These are phyloP conservation scores for Talaromyces funiculosus DNA, from an alignment of 2,329 filamentous ascomycete species.

Conservation along the genomic window DNA sequence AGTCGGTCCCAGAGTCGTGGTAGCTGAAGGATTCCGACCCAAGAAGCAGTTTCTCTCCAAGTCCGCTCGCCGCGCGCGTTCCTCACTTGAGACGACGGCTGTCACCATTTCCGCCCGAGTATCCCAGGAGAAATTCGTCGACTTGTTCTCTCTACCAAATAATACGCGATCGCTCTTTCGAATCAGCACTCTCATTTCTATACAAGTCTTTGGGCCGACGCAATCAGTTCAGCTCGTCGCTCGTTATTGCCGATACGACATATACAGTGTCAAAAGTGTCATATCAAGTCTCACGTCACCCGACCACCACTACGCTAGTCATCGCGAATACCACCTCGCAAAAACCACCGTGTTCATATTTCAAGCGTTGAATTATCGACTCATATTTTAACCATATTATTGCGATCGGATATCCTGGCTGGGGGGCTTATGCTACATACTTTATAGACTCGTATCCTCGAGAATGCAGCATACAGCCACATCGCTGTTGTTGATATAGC, in stretches of 20 bases:
- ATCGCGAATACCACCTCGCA: slow-evolving; percentile 6
- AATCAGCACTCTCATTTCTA: neutral
- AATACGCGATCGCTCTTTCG: neutral
- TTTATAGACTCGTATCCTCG: neutral
- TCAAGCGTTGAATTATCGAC: neutral
- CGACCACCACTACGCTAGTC: slow-evolving; percentile 10
- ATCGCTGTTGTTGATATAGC: neutral
- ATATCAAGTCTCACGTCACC: neutral
- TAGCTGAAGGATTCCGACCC: neutral
- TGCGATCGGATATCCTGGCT: neutral
- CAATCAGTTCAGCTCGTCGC: neutral
- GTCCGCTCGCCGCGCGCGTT: neutral
- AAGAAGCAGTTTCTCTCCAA: neutral
- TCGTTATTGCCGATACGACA: neutral
- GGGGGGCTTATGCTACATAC: neutral
- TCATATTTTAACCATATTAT: no score
- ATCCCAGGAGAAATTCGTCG: neutral
- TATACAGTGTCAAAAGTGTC: neutral
- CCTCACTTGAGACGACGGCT: neutral
- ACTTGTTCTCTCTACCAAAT: neutral
- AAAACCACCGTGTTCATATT: neutral
- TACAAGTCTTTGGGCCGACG: neutral
- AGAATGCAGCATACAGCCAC: neutral
- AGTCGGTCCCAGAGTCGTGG: neutral
- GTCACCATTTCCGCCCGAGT: neutral